Evolutionary conservation across 345 rosid species (phyloP).

Genomic region (Psidium guajava): DNA sequence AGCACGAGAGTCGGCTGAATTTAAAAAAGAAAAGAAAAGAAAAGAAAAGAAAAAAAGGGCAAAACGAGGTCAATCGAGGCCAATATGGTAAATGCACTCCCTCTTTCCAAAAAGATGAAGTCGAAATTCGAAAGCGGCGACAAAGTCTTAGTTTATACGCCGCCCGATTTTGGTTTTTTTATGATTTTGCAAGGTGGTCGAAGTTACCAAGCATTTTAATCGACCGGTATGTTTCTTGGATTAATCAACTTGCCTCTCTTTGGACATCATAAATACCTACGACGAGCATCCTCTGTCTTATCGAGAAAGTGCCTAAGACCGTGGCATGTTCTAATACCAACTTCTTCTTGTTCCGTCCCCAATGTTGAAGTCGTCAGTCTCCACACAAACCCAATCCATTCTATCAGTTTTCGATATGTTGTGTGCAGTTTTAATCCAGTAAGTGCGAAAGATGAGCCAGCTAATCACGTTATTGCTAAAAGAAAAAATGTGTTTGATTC

Average conservation of each 20-base stretch:
- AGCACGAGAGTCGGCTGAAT: not conserved
- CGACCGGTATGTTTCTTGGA: not conserved
- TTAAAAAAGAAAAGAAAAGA: not conserved
- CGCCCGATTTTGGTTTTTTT: not conserved
- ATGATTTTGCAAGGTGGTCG: not conserved
- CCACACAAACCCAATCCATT: not conserved
- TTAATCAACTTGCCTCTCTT: not conserved
- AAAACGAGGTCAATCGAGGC: too few relatives aligned
- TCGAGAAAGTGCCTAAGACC: not conserved
- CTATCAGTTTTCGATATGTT: accelerated
- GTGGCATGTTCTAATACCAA: not conserved
- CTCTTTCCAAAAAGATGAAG: too few relatives aligned
- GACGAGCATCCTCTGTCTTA: not conserved
- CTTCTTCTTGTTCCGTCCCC: not conserved
- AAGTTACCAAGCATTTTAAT: not conserved
- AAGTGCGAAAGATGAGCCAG: too few relatives aligned
- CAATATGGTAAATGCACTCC: too few relatives aligned
- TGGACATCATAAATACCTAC: not conserved
- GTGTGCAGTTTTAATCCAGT: not conserved
- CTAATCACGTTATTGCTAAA: too few relatives aligned
- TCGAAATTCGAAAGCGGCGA: not conserved
- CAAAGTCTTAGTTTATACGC: not conserved
- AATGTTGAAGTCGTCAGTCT: not conserved
- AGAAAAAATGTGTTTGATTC: too few relatives aligned
- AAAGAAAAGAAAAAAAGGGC: too few relatives aligned